These are phyloP conservation scores for Penicillium soppii DNA, from an alignment of 495 filamentous ascomycete genomes.

Conservation along the genomic window DNA sequence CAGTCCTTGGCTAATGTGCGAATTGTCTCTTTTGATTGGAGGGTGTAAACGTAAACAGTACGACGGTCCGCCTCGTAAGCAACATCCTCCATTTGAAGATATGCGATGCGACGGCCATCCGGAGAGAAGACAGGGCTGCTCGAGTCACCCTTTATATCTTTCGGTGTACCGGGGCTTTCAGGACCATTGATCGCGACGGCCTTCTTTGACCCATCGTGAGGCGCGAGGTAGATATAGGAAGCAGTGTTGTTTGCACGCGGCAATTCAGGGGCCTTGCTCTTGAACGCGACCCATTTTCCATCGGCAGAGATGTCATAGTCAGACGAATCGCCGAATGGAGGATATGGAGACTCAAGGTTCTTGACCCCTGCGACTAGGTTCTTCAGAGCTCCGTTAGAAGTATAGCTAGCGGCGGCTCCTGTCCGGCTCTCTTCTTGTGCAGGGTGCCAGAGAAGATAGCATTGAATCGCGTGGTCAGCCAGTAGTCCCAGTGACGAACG, in stretches of 20 bases:
- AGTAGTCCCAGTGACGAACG: constrained; percentile 76
- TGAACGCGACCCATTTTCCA: constrained; percentile 41
- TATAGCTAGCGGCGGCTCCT: constrained; percentile 17
- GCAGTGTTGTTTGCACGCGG: constrained; percentile 39
- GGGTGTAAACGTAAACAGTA: constrained; percentile 33
- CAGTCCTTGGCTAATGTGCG: constrained; percentile 33
- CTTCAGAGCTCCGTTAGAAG: constrained; percentile 22
- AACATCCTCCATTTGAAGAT: constrained; percentile 41
- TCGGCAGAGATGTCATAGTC: constrained; percentile 44
- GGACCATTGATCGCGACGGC: constrained; percentile 37
- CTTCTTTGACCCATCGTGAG: constrained; percentile 34
- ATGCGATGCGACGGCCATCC: constrained; percentile 35
- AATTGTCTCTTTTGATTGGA: constrained; percentile 30
- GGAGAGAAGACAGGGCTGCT: constrained; percentile 39
- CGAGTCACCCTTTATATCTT: constrained; percentile 33
- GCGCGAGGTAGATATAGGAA: constrained; percentile 39
- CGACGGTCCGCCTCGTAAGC: constrained; percentile 38
- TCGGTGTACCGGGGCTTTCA: constrained; percentile 23
- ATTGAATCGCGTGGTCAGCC: constrained; percentile 51
- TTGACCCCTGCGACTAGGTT: constrained; percentile 45
- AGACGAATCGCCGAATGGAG: constrained; percentile 38
- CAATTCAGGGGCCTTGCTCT: constrained; percentile 42
- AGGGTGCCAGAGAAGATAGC: constrained; percentile 47
- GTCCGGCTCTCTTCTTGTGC: constrained; percentile 13
- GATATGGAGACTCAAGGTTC: constrained; percentile 45